A percentile compares a stretch with the other conserved stretches of the same genome.
These are phyloP conservation scores for Nicotiana tomentosiformis DNA, from an alignment of 257 asterid genomes.

Conservation along the genomic window DNA sequence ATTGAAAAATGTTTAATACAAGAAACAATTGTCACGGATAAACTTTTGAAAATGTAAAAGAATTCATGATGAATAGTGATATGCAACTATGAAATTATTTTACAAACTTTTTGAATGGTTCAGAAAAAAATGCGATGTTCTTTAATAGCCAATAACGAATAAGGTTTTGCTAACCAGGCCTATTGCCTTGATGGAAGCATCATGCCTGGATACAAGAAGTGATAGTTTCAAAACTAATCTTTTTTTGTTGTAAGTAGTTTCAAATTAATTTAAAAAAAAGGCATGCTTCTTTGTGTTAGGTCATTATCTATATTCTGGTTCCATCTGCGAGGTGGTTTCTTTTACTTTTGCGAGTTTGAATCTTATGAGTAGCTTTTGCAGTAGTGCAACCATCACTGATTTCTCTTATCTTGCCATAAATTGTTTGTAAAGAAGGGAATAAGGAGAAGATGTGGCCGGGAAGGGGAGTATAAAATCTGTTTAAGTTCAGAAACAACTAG, in stretches of 20 bases:
- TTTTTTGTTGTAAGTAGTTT: not conserved
- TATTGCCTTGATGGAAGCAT: not conserved
- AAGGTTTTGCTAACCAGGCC: not conserved
- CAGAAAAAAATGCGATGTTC: not conserved
- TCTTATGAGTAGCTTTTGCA: not conserved
- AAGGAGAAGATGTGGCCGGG: not conserved
- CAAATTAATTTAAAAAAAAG: not conserved
- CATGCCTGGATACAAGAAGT: not conserved
- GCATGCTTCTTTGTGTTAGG: not conserved
- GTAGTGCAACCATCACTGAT: not conserved
- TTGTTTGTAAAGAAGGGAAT: not conserved
- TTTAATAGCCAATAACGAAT: not conserved
- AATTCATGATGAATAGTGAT: not conserved
- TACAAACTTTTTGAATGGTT: not conserved
- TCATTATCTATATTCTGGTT: not conserved
- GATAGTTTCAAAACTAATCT: not conserved
- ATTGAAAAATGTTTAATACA: not conserved
- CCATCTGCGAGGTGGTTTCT: not conserved
- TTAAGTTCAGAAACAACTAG: not conserved
- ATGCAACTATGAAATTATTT: not conserved
- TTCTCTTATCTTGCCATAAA: not conserved
- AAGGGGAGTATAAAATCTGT: not conserved
- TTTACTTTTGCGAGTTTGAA: not conserved
- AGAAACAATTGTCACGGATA: not conserved
- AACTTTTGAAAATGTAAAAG: not conserved